Evolutionary conservation across 805 yeast species (phyloP).

Genomic region (Kuraishia borneana): DNA sequence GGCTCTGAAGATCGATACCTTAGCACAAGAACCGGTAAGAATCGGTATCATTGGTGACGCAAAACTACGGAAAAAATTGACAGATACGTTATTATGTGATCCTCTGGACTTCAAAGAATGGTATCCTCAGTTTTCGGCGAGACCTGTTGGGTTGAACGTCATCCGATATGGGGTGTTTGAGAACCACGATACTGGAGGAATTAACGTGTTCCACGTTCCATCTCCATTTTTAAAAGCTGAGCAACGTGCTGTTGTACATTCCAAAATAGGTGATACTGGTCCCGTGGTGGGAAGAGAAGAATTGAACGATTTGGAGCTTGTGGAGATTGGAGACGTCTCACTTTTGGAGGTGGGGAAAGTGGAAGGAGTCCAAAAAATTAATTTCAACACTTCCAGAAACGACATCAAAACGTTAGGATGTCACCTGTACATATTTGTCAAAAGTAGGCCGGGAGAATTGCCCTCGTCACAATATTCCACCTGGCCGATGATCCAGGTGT

Average conservation of each 20-base stretch:
- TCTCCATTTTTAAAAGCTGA: conserved; percentile 19
- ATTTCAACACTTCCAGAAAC: neutral
- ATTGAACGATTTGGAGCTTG: conserved; percentile 18
- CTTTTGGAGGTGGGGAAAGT: neutral
- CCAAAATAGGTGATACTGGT: conserved; percentile 9
- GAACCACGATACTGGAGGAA: neutral
- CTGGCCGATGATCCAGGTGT: conserved; percentile 15
- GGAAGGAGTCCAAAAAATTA: neutral
- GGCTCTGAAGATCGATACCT: neutral
- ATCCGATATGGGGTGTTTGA: conserved; percentile 4
- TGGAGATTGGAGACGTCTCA: conserved; percentile 12
- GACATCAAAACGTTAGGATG: conserved; percentile 5
- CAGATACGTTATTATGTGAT: conserved; percentile 4
- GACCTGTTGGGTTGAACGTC: conserved; percentile 4
- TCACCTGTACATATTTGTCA: conserved; percentile 19
- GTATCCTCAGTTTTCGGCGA: conserved; percentile 3
- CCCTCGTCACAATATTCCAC: conserved; percentile 7
- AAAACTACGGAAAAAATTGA: neutral
- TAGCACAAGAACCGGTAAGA: too few relatives aligned
- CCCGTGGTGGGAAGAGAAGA: conserved; percentile 8
- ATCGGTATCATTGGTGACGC: too few relatives aligned
- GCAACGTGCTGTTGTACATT: conserved; percentile 15
- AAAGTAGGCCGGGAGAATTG: conserved; percentile 10
- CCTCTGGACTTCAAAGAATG: conserved; percentile 5
- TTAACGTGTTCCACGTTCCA: conserved; percentile 10